Percentiles rank a stretch among this genome's conserved stretches.
Conservation (phyloP, 2,329 filamentous ascomycete genomes). For the Fusarium zealandicum region DNA sequence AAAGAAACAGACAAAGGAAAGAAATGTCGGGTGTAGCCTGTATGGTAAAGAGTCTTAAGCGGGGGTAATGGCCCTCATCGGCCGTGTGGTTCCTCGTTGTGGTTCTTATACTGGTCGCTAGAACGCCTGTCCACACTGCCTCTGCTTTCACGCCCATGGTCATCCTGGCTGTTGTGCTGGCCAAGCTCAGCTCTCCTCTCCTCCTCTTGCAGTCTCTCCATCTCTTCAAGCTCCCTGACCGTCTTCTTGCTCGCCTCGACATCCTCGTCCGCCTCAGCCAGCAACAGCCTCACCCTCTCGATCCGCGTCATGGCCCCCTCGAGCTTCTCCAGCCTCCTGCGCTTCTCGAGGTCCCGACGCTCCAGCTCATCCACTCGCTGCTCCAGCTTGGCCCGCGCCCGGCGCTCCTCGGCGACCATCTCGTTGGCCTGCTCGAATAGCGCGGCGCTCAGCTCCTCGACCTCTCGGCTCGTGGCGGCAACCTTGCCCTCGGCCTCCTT, state of each 20-base stretch:
- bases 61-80: neutral
- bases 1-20: too few species aligned
- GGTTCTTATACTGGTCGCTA: neutral
- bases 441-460: slow-evolving; percentile 78
- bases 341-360: slow-evolving; percentile 73
- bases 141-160: slow-evolving; percentile 4
- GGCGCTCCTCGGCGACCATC: slow-evolving; percentile 82
- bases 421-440: slow-evolving; percentile 86
- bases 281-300: slow-evolving; percentile 70
- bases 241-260: slow-evolving; percentile 30
- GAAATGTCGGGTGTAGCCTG: too few species aligned
- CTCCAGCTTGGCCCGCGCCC: slow-evolving; percentile 74
- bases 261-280: slow-evolving; percentile 51
- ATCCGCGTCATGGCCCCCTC: slow-evolving; percentile 76
- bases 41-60: too few species aligned
- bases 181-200: neutral
- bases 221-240: slow-evolving; percentile 27
- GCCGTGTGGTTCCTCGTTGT: neutral
- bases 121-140: slow-evolving; percentile 9
- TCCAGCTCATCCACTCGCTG: slow-evolving; percentile 74
- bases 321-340: slow-evolving; percentile 70
- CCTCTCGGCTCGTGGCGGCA: slow-evolving; percentile 69
- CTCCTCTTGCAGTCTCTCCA: slow-evolving; percentile 30
- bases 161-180: slow-evolving; percentile 1
- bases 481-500: slow-evolving; percentile 73